phyloP scores from a whole-genome alignment of 768 basidiomycete genomes.

The Paxillus rubicundulus region DNA sequence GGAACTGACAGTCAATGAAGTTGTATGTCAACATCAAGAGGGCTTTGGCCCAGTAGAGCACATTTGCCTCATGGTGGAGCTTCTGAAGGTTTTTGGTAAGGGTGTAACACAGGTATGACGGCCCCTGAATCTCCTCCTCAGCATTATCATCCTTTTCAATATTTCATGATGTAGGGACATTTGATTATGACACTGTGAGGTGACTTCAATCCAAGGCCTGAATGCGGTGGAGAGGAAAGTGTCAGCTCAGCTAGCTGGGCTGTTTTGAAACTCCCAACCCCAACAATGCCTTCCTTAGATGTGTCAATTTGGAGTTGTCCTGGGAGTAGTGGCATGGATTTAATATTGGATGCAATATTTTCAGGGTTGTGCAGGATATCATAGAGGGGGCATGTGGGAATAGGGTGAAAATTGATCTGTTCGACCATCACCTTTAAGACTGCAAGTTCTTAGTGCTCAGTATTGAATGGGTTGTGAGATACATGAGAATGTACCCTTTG shows the following conservation, averaged over 20 bases:
- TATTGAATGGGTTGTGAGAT: no score
- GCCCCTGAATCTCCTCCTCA: no score
- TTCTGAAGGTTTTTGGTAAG: background rate
- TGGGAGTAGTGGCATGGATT: no score
- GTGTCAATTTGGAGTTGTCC: no score
- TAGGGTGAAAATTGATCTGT: no score
- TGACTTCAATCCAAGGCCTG: background rate
- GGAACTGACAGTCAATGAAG: constrained; percentile 1
- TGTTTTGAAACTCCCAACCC: constrained; percentile 2
- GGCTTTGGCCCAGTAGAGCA: constrained; percentile 11
- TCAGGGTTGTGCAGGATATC: no score
- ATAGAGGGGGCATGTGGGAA: no score
- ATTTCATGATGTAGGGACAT: background rate
- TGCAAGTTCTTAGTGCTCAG: no score
- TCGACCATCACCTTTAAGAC: no score
- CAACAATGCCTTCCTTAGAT: background rate
- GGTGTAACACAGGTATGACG: background rate
- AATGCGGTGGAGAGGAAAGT: background rate
- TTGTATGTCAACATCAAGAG: constrained; percentile 4
- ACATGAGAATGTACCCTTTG: no score
- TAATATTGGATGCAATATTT: no score
- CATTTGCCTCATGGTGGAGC: constrained; percentile 2
- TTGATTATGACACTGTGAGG: background rate
- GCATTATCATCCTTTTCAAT: no score
- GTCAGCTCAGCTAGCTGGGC: background rate